Conservation (phyloP, 306 rosid species). For the Prunus padus region DNA sequence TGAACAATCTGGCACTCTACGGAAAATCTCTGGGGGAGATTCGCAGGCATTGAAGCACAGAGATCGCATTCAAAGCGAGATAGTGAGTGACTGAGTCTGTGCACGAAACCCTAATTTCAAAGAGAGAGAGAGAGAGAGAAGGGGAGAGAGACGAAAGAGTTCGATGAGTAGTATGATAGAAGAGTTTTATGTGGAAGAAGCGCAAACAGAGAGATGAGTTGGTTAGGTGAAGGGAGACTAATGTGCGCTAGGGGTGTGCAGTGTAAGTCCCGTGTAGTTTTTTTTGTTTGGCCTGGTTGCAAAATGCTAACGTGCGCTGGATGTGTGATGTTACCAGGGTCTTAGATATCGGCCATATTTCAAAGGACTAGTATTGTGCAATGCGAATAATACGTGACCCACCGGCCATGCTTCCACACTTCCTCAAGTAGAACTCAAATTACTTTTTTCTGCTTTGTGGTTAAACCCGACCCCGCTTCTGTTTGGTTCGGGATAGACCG, state of each 20-base stretch:
- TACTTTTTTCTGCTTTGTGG: no score
- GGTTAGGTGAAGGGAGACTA: constrained; percentile 42
- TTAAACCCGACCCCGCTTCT: no score
- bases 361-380: not conserved
- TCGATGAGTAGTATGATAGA: constrained; percentile 16
- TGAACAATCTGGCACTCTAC: constrained; percentile 39
- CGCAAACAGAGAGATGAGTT: constrained; percentile 55
- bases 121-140: constrained; percentile 1
- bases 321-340: not conserved
- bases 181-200: constrained; percentile 53
- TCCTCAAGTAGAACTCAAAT: not conserved
- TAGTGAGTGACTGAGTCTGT: not conserved
- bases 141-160: not conserved
- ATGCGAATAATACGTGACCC: constrained; percentile 16
- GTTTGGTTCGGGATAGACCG: no score
- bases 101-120: constrained; percentile 53
- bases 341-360: not conserved
- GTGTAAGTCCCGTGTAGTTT: not conserved
- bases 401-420: not conserved
- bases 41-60: constrained; percentile 65
- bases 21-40: constrained; percentile 28
- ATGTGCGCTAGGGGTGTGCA: constrained; percentile 29
- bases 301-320: constrained; percentile 40
- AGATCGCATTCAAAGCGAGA: constrained; percentile 18
- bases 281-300: not conserved